phyloP scores from a whole-genome alignment of 2,329 filamentous ascomycete species.

The Aspergillus fischeri region DNA sequence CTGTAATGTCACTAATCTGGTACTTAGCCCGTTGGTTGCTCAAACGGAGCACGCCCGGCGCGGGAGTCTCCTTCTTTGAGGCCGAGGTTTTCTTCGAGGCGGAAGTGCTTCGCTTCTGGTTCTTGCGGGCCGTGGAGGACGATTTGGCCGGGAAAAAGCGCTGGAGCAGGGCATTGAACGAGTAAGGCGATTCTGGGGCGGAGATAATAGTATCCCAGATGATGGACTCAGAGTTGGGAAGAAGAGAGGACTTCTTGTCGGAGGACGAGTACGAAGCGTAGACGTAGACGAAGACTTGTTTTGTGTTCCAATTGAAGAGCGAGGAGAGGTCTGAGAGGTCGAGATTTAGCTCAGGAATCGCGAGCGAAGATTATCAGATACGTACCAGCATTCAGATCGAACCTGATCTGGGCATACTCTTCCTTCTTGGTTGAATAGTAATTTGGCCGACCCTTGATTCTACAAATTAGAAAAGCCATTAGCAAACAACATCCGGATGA shows the following conservation, averaged over 20 bases:
- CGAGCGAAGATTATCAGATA: not conserved
- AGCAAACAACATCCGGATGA: not conserved
- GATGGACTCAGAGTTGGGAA: constrained; percentile 58
- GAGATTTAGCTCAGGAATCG: not conserved
- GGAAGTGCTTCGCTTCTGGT: not conserved
- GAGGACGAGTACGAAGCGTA: constrained; percentile 65
- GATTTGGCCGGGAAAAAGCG: constrained; percentile 29
- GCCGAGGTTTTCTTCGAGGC: not conserved
- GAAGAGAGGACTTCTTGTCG: constrained; percentile 15
- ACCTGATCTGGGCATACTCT: constrained; percentile 92
- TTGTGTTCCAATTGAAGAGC: constrained; percentile 99
- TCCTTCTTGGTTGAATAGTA: constrained; percentile 92
- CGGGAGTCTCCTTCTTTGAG: constrained; percentile 8
- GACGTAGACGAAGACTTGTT: constrained; percentile 95
- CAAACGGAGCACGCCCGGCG: constrained; percentile 65
- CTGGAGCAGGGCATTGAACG: constrained; percentile 35
- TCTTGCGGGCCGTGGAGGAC: not conserved
- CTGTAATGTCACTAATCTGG: constrained; percentile 86
- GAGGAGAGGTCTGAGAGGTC: constrained; percentile 65
- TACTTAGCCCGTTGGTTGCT: constrained; percentile 91
- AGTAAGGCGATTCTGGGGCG: constrained; percentile 47
- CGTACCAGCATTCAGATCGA: constrained; percentile 76
- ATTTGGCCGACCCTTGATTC: constrained; percentile 85
- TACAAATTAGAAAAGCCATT: constrained; percentile 32
- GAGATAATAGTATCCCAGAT: constrained; percentile 97